Evolutionary conservation across 768 basidiomycete genomes (phyloP).

Genomic region (Mycena floridula): DNA sequence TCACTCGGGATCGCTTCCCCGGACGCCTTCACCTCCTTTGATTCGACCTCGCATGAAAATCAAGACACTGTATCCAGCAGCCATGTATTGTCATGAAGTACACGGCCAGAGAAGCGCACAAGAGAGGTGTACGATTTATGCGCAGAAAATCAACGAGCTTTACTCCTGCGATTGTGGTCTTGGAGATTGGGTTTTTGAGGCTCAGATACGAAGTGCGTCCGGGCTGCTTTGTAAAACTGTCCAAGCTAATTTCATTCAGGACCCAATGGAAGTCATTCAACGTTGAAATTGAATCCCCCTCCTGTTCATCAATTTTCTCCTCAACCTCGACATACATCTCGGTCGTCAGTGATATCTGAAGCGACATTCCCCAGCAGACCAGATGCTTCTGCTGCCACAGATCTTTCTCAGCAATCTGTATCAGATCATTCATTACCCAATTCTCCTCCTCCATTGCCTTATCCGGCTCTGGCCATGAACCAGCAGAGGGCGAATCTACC

Average conservation of each 20-base stretch:
- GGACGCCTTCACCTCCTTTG: constrained; percentile 51
- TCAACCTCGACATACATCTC: constrained; percentile 63
- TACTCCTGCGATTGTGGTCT: constrained; percentile 71
- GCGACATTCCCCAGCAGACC: constrained; percentile 73
- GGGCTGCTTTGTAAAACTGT: neutral
- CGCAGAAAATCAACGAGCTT: constrained; percentile 79
- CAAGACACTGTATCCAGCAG: constrained; percentile 47
- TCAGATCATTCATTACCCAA: constrained; percentile 48
- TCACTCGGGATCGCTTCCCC: constrained; percentile 40
- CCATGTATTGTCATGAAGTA: constrained; percentile 69
- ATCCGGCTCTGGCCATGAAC: constrained; percentile 56
- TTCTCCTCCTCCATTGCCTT: constrained; percentile 60
- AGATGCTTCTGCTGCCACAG: constrained; percentile 77
- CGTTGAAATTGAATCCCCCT: neutral
- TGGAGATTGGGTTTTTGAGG: constrained; percentile 63
- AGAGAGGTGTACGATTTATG: constrained; percentile 71
- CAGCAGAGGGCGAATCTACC: constrained; percentile 26
- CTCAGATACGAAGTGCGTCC: constrained; percentile 47
- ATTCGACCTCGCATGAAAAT: constrained; percentile 18
- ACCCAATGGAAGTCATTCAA: constrained; percentile 20
- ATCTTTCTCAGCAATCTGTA: constrained; percentile 46
- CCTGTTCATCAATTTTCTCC: constrained; percentile 26
- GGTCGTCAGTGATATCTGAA: constrained; percentile 68
- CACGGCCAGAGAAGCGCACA: constrained; percentile 42
- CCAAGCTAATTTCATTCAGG: constrained; percentile 6